A percentile compares a stretch with the other conserved stretches of the same genome.
phyloP scores from a whole-genome alignment of 192 early-diverging fungal species.

The Phlyctochytrium bullatum region DNA sequence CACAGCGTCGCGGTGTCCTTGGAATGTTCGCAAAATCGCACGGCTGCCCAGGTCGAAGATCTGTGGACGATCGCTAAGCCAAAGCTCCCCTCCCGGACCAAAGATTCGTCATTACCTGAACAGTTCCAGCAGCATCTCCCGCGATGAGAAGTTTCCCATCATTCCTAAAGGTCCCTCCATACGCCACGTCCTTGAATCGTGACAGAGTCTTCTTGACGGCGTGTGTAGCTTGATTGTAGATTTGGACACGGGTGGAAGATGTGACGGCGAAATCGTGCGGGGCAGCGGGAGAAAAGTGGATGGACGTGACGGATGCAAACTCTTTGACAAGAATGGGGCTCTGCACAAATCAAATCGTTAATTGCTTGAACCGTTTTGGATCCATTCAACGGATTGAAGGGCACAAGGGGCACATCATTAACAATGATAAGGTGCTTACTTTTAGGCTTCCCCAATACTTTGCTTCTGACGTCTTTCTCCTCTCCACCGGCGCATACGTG shows the following conservation, averaged over 20 bases:
- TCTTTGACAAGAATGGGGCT: slow-evolving; percentile 87
- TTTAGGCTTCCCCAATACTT: slow-evolving; percentile 79
- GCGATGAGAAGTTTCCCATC: slow-evolving; percentile 93
- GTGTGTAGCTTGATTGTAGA: slow-evolving; percentile 82
- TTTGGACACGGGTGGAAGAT: slow-evolving; percentile 83
- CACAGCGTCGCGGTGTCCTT: slow-evolving; percentile 67
- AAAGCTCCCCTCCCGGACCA: slow-evolving; percentile 14
- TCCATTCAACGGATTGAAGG: no score
- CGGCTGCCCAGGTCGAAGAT: slow-evolving; percentile 52
- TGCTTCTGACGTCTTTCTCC: no score
- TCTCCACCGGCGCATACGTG: no score
- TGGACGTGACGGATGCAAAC: slow-evolving; percentile 75
- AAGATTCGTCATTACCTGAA: slow-evolving; percentile 51
- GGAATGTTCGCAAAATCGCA: slow-evolving; percentile 58
- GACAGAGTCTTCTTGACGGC: slow-evolving; percentile 87
- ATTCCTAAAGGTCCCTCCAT: slow-evolving; percentile 70
- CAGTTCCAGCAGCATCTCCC: slow-evolving; percentile 83
- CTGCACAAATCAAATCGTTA: slow-evolving; percentile 37
- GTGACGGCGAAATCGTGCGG: slow-evolving; percentile 92
- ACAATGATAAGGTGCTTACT: slow-evolving; percentile 43
- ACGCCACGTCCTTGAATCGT: slow-evolving; percentile 88
- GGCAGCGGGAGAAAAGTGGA: slow-evolving; percentile 74
- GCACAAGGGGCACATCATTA: no score
- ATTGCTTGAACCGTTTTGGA: no score
- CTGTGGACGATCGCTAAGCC: no score